These are phyloP conservation scores for Wickerhamomyces sydowiorum DNA, from an alignment of 805 yeast species.

Conservation along the genomic window DNA sequence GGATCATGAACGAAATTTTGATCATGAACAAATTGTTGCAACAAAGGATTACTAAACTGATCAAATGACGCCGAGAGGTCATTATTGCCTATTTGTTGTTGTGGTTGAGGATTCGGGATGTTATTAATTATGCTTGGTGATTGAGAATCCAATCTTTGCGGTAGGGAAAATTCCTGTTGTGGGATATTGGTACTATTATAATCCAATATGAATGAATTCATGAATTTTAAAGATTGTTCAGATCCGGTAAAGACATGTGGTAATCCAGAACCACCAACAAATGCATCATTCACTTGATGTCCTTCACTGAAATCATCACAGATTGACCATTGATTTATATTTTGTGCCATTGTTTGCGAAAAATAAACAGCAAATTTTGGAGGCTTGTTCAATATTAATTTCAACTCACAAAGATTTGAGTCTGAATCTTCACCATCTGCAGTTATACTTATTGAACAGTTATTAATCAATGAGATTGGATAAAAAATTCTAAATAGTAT, in stretches of 20 bases:
- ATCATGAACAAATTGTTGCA: constrained; percentile 12
- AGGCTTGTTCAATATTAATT: constrained; percentile 46
- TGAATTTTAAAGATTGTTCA: constrained; percentile 41
- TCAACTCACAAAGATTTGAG: constrained; percentile 35
- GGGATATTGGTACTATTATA: constrained; percentile 30
- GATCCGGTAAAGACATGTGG: constrained; percentile 69
- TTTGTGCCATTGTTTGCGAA: constrained; percentile 43
- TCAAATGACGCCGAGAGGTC: neutral
- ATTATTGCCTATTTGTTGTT: constrained; percentile 1
- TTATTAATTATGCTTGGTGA: constrained; percentile 10
- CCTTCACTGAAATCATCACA: constrained; percentile 85
- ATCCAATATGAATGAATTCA: constrained; percentile 49
- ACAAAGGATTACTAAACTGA: constrained; percentile 4
- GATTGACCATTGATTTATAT: constrained; percentile 66
- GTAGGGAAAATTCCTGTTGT: constrained; percentile 18
- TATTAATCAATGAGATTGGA: constrained; percentile 54
- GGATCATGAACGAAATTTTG: neutral
- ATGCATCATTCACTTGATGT: constrained; percentile 71
- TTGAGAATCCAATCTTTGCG: constrained; percentile 12
- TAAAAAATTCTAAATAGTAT: constrained; percentile 69
- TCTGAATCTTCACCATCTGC: constrained; percentile 25
- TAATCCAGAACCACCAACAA: constrained; percentile 50
- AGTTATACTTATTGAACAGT: constrained; percentile 51
- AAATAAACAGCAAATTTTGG: constrained; percentile 80
- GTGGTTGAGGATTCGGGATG: constrained; percentile 1